A percentile compares a stretch with the other conserved stretches of the same genome.
These are phyloP conservation scores for Jatropha podagrica DNA, from an alignment of 441 rosid genomes.

Conservation along the genomic window DNA sequence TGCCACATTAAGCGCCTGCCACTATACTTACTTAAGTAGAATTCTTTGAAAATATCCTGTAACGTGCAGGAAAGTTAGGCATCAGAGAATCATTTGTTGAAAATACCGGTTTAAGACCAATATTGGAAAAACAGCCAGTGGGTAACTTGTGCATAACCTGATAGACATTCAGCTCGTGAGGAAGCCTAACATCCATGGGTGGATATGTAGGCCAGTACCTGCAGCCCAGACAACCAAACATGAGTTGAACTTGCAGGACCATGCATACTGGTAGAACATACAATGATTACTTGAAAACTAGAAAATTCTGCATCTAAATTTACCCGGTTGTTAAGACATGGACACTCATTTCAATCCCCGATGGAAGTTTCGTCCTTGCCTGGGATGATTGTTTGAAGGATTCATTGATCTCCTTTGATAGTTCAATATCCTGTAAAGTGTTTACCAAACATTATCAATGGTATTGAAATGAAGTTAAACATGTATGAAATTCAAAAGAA, in stretches of 20 bases:
- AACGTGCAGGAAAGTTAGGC: slow-evolving; percentile 21
- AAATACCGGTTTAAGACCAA: background rate
- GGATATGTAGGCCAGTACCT: slow-evolving; percentile 99
- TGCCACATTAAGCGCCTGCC: slow-evolving; percentile 99
- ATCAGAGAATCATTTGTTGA: background rate
- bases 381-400: slow-evolving; percentile 99
- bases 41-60: slow-evolving; percentile 98
- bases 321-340: slow-evolving; percentile 98
- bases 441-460: background rate
- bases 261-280: slow-evolving; percentile 12
- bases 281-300: slow-evolving; percentile 8
- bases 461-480: background rate
- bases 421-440: slow-evolving; percentile 77
- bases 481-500: background rate
- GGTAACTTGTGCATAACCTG: slow-evolving; percentile 56
- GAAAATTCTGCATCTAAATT: slow-evolving; percentile 25
- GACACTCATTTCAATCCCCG: slow-evolving; percentile 99
- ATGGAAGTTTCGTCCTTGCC: slow-evolving; percentile 96
- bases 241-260: slow-evolving; percentile 5
- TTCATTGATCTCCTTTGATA: slow-evolving; percentile 98
- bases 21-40: slow-evolving; percentile 92
- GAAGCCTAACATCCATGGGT: slow-evolving; percentile 99
- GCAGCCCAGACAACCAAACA: slow-evolving; percentile 36
- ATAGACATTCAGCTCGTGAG: slow-evolving; percentile 96
- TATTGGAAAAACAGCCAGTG: slow-evolving; percentile 4